Conservation (phyloP, 495 filamentous ascomycete genomes). For the Penicillium robsamsonii region DNA sequence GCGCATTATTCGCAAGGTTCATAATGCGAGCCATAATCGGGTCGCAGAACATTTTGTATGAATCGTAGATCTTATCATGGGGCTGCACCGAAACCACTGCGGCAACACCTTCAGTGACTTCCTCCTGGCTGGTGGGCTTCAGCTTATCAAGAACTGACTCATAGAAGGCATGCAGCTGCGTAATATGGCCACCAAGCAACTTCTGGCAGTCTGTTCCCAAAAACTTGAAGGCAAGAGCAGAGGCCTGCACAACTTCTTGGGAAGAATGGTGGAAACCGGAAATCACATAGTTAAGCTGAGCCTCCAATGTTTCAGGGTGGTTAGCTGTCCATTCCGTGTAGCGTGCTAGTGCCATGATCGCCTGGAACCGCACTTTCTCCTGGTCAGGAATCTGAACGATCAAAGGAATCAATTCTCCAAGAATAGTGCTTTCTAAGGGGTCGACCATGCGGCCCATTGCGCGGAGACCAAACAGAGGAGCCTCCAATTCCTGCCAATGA, state of each 20-base stretch:
- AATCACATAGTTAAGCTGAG: conserved; percentile 92
- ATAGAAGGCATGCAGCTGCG: conserved; percentile 87
- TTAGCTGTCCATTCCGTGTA: conserved; percentile 98
- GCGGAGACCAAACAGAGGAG: conserved; percentile 89
- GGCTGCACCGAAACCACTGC: conserved; percentile 87
- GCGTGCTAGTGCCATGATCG: conserved; percentile 91
- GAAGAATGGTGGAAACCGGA: conserved; percentile 82
- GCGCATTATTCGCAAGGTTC: conserved; percentile 79
- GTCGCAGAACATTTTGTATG: conserved; percentile 90
- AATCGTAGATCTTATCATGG: conserved; percentile 69
- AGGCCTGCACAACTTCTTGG: conserved; percentile 83
- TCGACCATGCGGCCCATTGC: conserved; percentile 98
- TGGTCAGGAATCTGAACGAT: conserved; percentile 93
- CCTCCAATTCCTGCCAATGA: conserved; percentile 94
- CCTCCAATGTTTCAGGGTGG: conserved; percentile 85
- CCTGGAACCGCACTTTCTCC: conserved; percentile 93
- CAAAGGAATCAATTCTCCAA: conserved; percentile 86
- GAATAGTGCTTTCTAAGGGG: conserved; percentile 75
- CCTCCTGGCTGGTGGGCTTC: conserved; percentile 82
- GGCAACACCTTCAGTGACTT: conserved; percentile 92
- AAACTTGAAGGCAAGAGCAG: conserved; percentile 93
- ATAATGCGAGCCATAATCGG: conserved; percentile 85
- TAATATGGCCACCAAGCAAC: conserved; percentile 73
- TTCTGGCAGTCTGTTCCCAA: conserved; percentile 92
- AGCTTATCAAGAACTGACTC: conserved; percentile 81